A percentile compares a stretch with the other conserved stretches of the same genome.
Evolutionary conservation across 495 filamentous ascomycete species (phyloP).

Genomic region (Paragyromitra xinjiangensis): DNA sequence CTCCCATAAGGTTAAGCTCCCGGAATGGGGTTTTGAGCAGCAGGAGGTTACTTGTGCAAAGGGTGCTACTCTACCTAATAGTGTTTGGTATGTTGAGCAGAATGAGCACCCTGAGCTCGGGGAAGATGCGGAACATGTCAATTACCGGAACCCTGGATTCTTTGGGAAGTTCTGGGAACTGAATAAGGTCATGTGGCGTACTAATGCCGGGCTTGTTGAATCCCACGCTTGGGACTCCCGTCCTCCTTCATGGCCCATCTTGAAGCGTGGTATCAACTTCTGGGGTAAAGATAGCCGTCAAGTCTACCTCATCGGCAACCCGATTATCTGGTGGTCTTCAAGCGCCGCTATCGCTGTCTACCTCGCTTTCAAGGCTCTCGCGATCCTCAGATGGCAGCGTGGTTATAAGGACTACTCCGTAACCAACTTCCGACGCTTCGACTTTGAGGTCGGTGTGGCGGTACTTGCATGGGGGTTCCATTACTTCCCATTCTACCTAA

Average conservation of each 20-base stretch:
- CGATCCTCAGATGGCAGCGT: conserved; percentile 92
- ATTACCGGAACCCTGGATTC: conserved; percentile 94
- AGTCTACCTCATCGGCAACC: conserved; percentile 96
- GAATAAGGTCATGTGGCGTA: conserved; percentile 99
- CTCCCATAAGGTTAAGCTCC: conserved; percentile 98
- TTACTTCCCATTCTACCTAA: conserved; percentile 96
- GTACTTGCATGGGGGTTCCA: conserved; percentile 94
- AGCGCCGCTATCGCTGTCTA: conserved; percentile 83
- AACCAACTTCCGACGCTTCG: conserved; percentile 88
- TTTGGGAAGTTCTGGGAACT: conserved; percentile 99
- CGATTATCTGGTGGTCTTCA: conserved; percentile 91
- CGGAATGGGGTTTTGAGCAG: conserved; percentile 95
- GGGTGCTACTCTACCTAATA: conserved; percentile 91
- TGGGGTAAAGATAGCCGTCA: conserved; percentile 95
- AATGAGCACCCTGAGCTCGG: conserved; percentile 83
- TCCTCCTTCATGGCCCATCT: conserved; percentile 89
- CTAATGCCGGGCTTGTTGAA: conserved; percentile 94
- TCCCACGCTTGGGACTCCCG: conserved; percentile 98
- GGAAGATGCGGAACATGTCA: conserved; percentile 84
- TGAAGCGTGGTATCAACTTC: conserved; percentile 97
- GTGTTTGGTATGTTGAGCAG: conserved; percentile 92
- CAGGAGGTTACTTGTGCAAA: conserved; percentile 98
- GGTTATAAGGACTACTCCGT: conserved; percentile 85
- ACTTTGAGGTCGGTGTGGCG: conserved; percentile 91
- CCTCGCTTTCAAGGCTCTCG: conserved; percentile 81